Evolutionary conservation across 2,329 filamentous ascomycete species (phyloP), one percentile per base, ranked within the genome.

Genomic region (Penicillium sp.): DNA sequence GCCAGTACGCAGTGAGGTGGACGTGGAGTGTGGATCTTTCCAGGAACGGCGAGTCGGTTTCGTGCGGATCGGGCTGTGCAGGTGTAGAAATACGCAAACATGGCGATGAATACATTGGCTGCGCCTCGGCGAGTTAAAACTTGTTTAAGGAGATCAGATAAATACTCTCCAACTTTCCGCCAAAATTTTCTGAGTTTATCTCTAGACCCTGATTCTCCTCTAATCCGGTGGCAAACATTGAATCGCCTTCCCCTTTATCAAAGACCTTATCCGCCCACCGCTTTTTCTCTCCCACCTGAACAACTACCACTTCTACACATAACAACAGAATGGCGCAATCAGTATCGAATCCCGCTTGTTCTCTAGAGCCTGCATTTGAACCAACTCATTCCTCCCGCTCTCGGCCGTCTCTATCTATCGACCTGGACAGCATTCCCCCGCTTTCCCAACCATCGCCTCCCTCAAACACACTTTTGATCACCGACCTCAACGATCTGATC

Each of bases 391-490:
- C 69, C 18, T 66, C 69, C 18, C 57, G 58, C 22, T 66, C 66
- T 14, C 71, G 69, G 46, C 71, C 73, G 23, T 69, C 72, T 0
- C 71, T 79, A 18, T 77, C 77, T 0, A 69, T 81, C 41, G 78
- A 80, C 57, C 69, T 81, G 40, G 75, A 75, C 51, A 71, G 67
- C 54, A 63, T 81, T 11, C 79, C 79, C 25, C 63, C 76, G 6
- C 71, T 80, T n/a, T 68, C 72, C 1, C 70, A 74, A 49, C 79
- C 79, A 27, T 69, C 76, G 14, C 76, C 76, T 9, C 77, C 79
- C 18, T 76, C 77, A 51, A 81, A 81, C 65, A 81, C 79, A 12
- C 78, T 81, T 52, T 68, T 81, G 14, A 79, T 81, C 55, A 81
- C 79, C 44, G 75, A 79, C 33, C 73, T 81, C 4, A 69, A 75